Evolutionary conservation across 495 filamentous ascomycete genomes (phyloP), one percentile per base, ranked within the genome.

Genomic region (Penicillium macrosclerotiorum): DNA sequence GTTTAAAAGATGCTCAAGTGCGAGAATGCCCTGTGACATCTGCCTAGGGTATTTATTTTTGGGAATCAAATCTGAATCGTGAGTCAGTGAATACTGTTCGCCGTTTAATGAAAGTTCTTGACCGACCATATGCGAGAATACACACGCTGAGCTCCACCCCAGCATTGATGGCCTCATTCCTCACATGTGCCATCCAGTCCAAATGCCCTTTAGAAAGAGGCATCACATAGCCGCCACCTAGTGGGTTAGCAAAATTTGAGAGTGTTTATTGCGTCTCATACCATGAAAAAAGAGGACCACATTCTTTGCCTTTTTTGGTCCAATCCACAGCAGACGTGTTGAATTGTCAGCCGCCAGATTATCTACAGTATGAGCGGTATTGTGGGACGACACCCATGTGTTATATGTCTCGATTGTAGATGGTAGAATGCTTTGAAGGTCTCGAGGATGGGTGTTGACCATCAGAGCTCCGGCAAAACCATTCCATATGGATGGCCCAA

Each of bases 201-300:
- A 60, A 33, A 40, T 56, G 50, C 3, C 46, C 57, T 34, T 30
- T 8, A 20, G 42, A 56, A 27, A 60, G 43, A 9, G 57, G 52
- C 50, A 60, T 54, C 12, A 60, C 53, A 48, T 60, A 60, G 8
- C 57, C 57, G 11, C 52, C 57, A 17, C 57, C 57, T 60, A 14
- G 12, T 25, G 18, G 4, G 19, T 40, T 13, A 40, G 37, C n/a
- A 37, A 33, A 31, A 20, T 11, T 30, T 13, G 18, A 36, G 14
- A 12, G 35, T 23, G 3, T 13, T 17, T 14, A 14, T 16, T 4
- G 22, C 6, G 8, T 14, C 9, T 44, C 38, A 26, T 46, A 54
- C 50, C 55, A 24, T 59, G 55, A 25, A 59, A 59, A 22, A 59
- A 59, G 11, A 59, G 39, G 12, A 59, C 22, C 2, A 59, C 50